A percentile compares a stretch with the other conserved stretches of the same genome.
Conservation (phyloP, 1,139 yeast species). For the Cylindricascospora bacillispora region DNA sequence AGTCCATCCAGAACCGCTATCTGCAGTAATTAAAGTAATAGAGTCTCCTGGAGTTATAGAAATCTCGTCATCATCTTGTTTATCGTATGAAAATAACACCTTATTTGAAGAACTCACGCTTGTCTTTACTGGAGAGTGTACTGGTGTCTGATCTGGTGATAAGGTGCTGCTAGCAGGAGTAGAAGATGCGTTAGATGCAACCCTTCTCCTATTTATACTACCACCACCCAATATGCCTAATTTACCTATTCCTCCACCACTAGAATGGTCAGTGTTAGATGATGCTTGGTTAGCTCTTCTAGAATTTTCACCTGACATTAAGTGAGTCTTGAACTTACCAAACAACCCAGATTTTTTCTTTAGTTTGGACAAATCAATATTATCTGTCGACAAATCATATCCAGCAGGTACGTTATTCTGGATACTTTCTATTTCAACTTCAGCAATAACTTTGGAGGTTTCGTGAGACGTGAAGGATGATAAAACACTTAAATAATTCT, state of each 20-base stretch:
- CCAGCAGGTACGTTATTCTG: constrained; percentile 47
- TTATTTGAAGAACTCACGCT: constrained; percentile 26
- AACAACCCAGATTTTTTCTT: constrained; percentile 51
- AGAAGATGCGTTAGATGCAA: constrained; percentile 5
- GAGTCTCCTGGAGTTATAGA: constrained; percentile 49
- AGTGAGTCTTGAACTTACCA: constrained; percentile 18
- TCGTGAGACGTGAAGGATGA: constrained; percentile 63
- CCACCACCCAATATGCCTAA: too few relatives aligned
- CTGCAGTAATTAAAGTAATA: constrained; percentile 46
- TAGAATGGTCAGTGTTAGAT: constrained; percentile 7
- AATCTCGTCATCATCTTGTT: constrained; percentile 68
- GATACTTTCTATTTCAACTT: constrained; percentile 83
- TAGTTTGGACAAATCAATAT: constrained; percentile 46
- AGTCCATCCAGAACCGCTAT: constrained; percentile 96
- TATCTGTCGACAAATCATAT: constrained; percentile 37
- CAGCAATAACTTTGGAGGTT: constrained; percentile 55
- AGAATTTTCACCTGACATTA: background rate
- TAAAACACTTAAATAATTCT: constrained; percentile 41
- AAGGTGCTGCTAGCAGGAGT: constrained; percentile 16
- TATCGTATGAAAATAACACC: constrained; percentile 57
- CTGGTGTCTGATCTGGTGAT: constrained; percentile 16
- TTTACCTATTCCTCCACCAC: constrained; percentile 4
- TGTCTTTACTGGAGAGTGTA: constrained; percentile 2
- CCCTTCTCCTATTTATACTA: background rate
- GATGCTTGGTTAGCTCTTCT: background rate